These are phyloP conservation scores for Herpotrichia juniperi DNA, from an alignment of 2,329 filamentous ascomycete species.

Conservation along the genomic window DNA sequence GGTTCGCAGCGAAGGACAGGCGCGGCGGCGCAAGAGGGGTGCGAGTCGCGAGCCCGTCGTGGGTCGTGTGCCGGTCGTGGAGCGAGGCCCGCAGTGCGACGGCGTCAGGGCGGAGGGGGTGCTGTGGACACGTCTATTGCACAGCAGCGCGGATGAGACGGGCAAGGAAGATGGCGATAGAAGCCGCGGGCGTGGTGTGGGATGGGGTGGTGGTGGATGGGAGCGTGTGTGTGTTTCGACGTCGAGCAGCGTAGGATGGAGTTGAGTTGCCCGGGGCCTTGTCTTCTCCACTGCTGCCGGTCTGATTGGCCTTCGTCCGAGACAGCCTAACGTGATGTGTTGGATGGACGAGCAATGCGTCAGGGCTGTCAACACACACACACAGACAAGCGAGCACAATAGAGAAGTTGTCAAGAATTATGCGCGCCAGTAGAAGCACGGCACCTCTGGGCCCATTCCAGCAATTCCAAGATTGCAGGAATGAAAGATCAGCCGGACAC, in stretches of 20 bases:
- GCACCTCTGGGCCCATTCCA: conserved; percentile 1
- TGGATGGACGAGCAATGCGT: neutral
- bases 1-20: conserved; percentile 13
- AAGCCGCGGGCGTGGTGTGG: conserved; percentile 18
- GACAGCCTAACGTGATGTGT: conserved; percentile 30
- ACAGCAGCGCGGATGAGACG: conserved; percentile 11
- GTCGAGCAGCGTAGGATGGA: conserved; percentile 29
- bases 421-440: neutral
- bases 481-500: conserved; percentile 1
- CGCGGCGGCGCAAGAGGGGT: conserved; percentile 18
- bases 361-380: neutral
- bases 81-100: conserved; percentile 33
- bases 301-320: conserved; percentile 17
- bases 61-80: conserved; percentile 44
- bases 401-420: neutral
- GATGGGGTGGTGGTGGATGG: conserved; percentile 28
- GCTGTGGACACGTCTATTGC: conserved; percentile 6
- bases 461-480: too few relatives aligned
- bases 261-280: conserved; percentile 26
- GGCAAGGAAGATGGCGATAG: conserved; percentile 16
- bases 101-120: conserved; percentile 24
- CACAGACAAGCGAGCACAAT: neutral
- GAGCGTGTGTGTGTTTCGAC: conserved; percentile 20
- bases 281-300: conserved; percentile 34
- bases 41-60: conserved; percentile 19